These are phyloP conservation scores for Yamadazyma aaseri DNA, from an alignment of 1,139 yeast species.

Conservation along the genomic window DNA sequence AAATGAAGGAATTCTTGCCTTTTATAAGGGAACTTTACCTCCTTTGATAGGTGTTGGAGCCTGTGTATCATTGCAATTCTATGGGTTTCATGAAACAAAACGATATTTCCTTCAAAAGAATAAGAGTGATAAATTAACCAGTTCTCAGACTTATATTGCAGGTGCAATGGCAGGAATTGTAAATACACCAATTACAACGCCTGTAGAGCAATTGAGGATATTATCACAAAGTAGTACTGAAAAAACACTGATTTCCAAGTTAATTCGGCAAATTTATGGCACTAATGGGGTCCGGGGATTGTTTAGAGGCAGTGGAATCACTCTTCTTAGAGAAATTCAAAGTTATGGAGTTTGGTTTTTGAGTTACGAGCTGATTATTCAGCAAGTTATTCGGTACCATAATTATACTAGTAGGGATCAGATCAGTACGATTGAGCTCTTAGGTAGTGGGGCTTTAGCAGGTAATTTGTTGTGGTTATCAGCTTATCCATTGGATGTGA, in stretches of 20 bases:
- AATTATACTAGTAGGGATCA: slow-evolving; percentile 46
- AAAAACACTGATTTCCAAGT: slow-evolving; percentile 41
- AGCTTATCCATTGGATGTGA: slow-evolving; percentile 70
- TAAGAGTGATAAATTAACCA: slow-evolving; percentile 30
- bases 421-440: slow-evolving; percentile 59
- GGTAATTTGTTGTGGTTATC: slow-evolving; percentile 73
- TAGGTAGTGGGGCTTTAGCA: slow-evolving; percentile 65
- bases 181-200: slow-evolving; percentile 68
- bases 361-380: slow-evolving; percentile 64
- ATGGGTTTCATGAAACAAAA: slow-evolving; percentile 76
- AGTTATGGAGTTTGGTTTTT: slow-evolving; percentile 85
- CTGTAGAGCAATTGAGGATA: slow-evolving; percentile 75
- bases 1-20: slow-evolving; percentile 64
- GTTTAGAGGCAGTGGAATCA: slow-evolving; percentile 60
- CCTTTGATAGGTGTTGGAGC: slow-evolving; percentile 63
- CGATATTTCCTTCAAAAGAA: slow-evolving; percentile 48
- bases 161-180: slow-evolving; percentile 82
- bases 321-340: slow-evolving; percentile 67
- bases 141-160: slow-evolving; percentile 65
- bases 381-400: slow-evolving; percentile 31
- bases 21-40: slow-evolving; percentile 50
- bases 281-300: slow-evolving; percentile 54
- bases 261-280: slow-evolving; percentile 43
- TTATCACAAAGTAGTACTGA: slow-evolving; percentile 58
- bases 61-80: slow-evolving; percentile 72